Evolutionary conservation across 139 green algal genomes (phyloP).

Genomic region (Haematococcus lacustris): DNA sequence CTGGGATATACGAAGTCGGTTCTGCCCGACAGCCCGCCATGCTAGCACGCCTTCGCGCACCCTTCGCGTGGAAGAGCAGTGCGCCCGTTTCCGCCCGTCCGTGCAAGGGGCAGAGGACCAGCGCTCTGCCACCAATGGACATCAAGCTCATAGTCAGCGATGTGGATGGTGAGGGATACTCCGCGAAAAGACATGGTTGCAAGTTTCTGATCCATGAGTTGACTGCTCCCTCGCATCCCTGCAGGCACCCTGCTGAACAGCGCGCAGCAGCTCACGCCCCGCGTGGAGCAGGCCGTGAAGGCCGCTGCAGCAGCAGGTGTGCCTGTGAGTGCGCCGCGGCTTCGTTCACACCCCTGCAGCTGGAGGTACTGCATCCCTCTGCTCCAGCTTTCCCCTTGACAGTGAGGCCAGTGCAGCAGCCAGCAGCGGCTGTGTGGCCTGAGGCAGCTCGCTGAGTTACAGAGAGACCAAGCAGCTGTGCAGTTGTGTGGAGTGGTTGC

Average conservation of each 20-base stretch:
- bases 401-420: neutral
- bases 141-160: too few species aligned
- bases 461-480: neutral
- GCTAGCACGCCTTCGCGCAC: too few species aligned
- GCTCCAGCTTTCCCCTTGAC: too few species aligned
- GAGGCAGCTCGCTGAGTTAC: neutral
- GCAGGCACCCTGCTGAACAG: slow-evolving; percentile 74
- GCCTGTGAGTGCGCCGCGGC: slow-evolving; percentile 26
- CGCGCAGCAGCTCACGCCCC: slow-evolving; percentile 48
- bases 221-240: neutral
- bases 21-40: too few species aligned
- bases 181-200: too few species aligned
- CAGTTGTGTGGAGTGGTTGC: slow-evolving; percentile 1
- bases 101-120: too few species aligned
- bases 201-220: neutral
- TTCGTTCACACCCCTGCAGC: neutral
- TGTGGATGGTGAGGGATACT: too few species aligned
- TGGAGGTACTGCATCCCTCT: too few species aligned
- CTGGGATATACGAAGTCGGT: too few species aligned
- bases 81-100: too few species aligned
- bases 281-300: slow-evolving; percentile 38
- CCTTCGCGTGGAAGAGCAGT: too few species aligned
- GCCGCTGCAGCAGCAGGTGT: slow-evolving; percentile 49
- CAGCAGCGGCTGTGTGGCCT: neutral
- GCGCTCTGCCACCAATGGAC: too few species aligned